Conservation (phyloP, 345 rosid genomes). For the Aquilaria sinensis region DNA sequence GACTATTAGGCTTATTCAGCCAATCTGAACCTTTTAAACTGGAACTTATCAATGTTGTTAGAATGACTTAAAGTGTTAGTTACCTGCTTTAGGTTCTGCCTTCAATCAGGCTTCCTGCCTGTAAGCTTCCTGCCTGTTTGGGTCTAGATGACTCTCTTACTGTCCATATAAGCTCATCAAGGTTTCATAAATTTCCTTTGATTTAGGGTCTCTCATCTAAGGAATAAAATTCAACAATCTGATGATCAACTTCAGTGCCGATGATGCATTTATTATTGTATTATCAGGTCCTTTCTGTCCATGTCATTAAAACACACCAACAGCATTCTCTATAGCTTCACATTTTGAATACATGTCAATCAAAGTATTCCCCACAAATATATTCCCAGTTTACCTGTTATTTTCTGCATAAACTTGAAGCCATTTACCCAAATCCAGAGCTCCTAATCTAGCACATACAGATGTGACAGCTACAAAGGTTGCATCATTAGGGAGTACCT, state of each 20-base stretch:
- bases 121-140: too few relatives aligned
- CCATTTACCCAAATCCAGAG: constrained; percentile 62
- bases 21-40: too few relatives aligned
- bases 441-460: constrained; percentile 72
- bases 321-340: constrained; percentile 47
- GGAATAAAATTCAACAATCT: constrained; percentile 60
- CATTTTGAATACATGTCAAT: constrained; percentile 84
- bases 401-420: constrained; percentile 47
- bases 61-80: too few relatives aligned
- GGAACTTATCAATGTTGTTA: too few relatives aligned
- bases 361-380: constrained; percentile 58
- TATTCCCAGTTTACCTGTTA: constrained; percentile 44
- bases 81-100: too few relatives aligned
- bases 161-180: constrained; percentile 30
- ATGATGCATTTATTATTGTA: constrained; percentile 53
- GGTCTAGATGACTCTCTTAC: constrained; percentile 17
- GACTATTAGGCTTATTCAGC: too few relatives aligned
- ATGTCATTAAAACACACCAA: constrained; percentile 37
- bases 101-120: too few relatives aligned
- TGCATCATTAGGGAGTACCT: constrained; percentile 51
- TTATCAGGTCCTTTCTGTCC: constrained; percentile 67
- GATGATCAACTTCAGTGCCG: constrained; percentile 52
- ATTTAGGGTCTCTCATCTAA: constrained; percentile 49
- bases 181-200: constrained; percentile 36
- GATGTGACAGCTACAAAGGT: constrained; percentile 61